Conservation (phyloP, 179 eudicot genomes). For the Vitellaria paradoxa region DNA sequence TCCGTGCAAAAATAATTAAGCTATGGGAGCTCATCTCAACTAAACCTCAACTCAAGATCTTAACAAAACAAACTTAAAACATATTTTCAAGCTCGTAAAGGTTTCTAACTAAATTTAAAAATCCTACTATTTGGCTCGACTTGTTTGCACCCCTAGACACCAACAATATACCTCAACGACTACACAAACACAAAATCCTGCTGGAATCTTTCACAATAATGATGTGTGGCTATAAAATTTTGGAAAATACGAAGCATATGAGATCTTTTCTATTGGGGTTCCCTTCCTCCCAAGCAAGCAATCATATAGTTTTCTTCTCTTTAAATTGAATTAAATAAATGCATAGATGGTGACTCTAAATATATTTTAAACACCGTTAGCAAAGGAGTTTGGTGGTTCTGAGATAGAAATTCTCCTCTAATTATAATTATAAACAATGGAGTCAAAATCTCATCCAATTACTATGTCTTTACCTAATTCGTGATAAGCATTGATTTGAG, state of each 20-base stretch:
- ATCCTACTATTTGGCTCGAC: too few species aligned
- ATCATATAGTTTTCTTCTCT: not conserved
- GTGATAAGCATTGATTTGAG: not conserved
- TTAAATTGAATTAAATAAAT: not conserved
- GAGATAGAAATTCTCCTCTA: not conserved
- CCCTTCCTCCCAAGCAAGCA: not conserved
- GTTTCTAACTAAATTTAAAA: too few species aligned
- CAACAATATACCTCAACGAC: not conserved
- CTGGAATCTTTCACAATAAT: not conserved
- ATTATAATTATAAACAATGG: not conserved
- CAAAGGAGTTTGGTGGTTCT: not conserved
- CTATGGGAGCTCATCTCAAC: too few species aligned
- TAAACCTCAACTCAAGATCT: too few species aligned
- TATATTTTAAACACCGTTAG: not conserved
- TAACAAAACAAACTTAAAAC: too few species aligned
- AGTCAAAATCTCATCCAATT: not conserved
- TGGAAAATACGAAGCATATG: not conserved
- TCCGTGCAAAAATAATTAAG: too few species aligned
- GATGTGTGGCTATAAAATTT: not conserved
- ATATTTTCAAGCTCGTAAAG: too few species aligned
- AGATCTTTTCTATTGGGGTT: too few species aligned
- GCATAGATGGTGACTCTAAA: not conserved
- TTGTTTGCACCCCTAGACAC: too few species aligned
- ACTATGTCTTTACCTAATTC: not conserved
- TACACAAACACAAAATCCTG: not conserved